phyloP scores from a whole-genome alignment of 192 early-diverging fungal genomes.

The Paraglomus occultum region DNA sequence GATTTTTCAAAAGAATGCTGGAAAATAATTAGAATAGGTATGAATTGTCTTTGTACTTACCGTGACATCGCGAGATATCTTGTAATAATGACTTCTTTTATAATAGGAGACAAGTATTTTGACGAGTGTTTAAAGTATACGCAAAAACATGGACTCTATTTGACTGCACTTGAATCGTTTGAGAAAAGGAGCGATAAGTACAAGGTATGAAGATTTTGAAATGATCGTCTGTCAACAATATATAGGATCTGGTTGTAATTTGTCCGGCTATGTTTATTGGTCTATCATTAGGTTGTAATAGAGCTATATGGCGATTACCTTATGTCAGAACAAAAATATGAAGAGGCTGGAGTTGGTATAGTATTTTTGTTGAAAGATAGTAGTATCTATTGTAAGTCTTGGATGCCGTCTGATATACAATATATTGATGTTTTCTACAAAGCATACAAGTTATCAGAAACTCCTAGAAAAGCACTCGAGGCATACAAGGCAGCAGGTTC shows the following conservation, averaged over 20 bases:
- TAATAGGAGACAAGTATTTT: constrained; percentile 47
- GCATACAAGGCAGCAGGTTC: constrained; percentile 50
- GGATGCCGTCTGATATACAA: constrained; percentile 1
- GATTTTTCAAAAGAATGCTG: no score
- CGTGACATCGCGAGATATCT: background rate
- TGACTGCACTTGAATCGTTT: constrained; percentile 57
- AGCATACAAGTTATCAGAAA: constrained; percentile 56
- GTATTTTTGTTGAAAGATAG: constrained; percentile 10
- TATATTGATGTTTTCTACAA: constrained; percentile 33
- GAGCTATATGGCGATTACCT: constrained; percentile 65
- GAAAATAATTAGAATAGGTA: background rate
- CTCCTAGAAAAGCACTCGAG: constrained; percentile 58
- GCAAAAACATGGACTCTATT: constrained; percentile 62
- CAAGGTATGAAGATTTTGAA: constrained; percentile 37
- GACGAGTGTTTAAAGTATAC: constrained; percentile 64
- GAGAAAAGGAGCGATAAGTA: constrained; percentile 41
- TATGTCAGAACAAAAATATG: constrained; percentile 50
- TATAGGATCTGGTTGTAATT: background rate
- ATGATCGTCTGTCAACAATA: background rate
- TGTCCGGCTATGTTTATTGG: no score
- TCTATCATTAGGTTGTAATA: constrained; percentile 35
- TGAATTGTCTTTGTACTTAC: constrained; percentile 27
- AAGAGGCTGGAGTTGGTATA: constrained; percentile 63
- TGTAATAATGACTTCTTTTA: background rate
- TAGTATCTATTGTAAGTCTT: background rate